Percentiles rank a stretch among this genome's conserved stretches.
phyloP scores from a whole-genome alignment of 208 protist species.

The Crithidia thermophila region DNA sequence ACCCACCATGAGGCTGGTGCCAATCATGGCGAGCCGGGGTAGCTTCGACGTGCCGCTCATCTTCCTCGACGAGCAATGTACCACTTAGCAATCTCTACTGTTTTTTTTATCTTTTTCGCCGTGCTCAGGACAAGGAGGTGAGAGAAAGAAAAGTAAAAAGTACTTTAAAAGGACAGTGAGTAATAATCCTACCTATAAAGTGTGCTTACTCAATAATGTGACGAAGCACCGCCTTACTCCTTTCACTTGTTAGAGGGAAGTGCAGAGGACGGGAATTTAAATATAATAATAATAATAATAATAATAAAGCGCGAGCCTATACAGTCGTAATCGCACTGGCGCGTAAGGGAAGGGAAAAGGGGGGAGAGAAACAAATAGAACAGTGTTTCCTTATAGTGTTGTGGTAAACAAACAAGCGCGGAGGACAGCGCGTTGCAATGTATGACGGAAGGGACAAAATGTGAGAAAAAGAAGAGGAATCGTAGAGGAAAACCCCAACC shows the following conservation, averaged over 20 bases:
- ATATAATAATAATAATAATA: no score
- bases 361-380: not conserved
- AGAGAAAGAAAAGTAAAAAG: not conserved
- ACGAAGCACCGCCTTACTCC: no score
- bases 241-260: no score
- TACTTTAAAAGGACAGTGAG: no score
- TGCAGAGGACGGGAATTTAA: no score
- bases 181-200: no score
- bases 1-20: slow-evolving; percentile 79
- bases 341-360: not conserved
- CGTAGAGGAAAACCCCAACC: no score
- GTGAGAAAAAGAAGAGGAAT: no score
- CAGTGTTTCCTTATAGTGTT: not conserved
- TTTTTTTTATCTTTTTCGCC: not conserved
- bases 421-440: not conserved
- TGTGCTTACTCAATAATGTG: not conserved
- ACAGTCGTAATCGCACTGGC: no score
- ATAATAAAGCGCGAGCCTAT: no score
- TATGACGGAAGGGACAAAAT: not conserved
- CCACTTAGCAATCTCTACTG: no score
- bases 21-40: slow-evolving; percentile 49
- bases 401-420: not conserved
- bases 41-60: slow-evolving; percentile 13
- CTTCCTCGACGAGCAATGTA: no score
- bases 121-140: not conserved